Evolutionary conservation across 805 yeast species (phyloP), one percentile per base, ranked within the genome.

Genomic region (Myxozyma neotropica): DNA sequence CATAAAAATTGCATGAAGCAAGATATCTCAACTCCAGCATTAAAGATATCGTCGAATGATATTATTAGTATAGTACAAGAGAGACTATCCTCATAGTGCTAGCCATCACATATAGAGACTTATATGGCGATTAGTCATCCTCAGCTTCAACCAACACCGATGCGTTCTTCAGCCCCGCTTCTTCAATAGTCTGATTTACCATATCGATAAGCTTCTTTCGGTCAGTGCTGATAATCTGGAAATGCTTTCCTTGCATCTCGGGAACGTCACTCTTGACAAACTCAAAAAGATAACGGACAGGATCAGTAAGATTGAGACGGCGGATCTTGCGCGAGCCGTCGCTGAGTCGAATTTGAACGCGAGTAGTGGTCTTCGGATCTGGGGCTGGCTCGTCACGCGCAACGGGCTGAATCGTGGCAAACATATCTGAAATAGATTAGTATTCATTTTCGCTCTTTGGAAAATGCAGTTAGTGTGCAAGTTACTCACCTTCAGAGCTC

Each of bases 311-410:
- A 7, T 74, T 73, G 67, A 93, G 88, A 58, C 89, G 81, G 60
- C 89, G 86, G 10, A 93, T 86, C 12, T 86, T 75, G 58, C 97
- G 79, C 48, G 84, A 81, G n/a, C 98, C 97, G 68, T 86, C 89
- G 17, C 92, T 94, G 29, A 89, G 81, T 59, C 97, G 79, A n/a
- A 94, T 81, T 73, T 94, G 98, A 26, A 94, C 81, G 68, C 97
- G 78, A 0, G 97, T 89, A 5, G 79, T 75, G 0, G 84, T 78
- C 6, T 78, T 73, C 0, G 83, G 80, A 10, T 81, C 85, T 2
- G 76, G 70, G 1, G 81, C 72, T 0, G 96, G 95, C 68, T 91
- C 97, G 0, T 76, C 75, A 58, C 84, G 83, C 44, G 78, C 80
- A 1, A 69, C 66, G 0, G 92, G 78, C 31, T 70, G 49, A 7